Evolutionary conservation across 169 alveolate genomes (phyloP).

Genomic region (Babesia divergens): DNA sequence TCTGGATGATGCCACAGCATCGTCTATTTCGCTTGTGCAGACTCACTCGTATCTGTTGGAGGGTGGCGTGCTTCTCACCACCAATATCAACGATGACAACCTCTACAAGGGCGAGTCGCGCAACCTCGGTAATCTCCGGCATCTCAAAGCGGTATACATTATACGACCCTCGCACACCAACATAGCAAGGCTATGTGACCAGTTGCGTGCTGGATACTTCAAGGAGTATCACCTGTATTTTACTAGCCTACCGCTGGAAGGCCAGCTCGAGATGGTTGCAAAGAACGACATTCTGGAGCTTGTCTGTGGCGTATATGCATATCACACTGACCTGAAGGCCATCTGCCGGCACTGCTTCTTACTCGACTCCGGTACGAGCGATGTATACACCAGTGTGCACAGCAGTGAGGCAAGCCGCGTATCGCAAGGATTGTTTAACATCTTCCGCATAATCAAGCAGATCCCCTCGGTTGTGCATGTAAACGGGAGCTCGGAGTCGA

Average conservation of each 20-base stretch:
- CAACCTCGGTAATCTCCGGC: constrained; percentile 76
- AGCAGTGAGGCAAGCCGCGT: constrained; percentile 23
- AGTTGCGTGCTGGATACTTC: constrained; percentile 84
- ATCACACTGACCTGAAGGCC: constrained; percentile 85
- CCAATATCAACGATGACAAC: constrained; percentile 82
- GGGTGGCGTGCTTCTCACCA: constrained; percentile 88
- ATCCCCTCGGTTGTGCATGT: constrained; percentile 57
- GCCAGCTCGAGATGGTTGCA: constrained; percentile 86
- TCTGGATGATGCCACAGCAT: constrained; percentile 88
- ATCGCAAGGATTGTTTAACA: constrained; percentile 44
- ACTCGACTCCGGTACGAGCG: constrained; percentile 80
- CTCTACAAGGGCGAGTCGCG: constrained; percentile 44
- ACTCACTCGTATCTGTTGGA: constrained; percentile 87
- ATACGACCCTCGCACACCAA: constrained; percentile 87
- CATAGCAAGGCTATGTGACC: constrained; percentile 77
- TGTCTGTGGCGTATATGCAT: constrained; percentile 86
- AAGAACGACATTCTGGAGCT: constrained; percentile 87
- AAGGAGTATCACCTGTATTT: constrained; percentile 86
- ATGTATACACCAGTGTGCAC: constrained; percentile 69
- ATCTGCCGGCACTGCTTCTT: constrained; percentile 83
- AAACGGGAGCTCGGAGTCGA: constrained; percentile 20
- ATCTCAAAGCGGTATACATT: constrained; percentile 87
- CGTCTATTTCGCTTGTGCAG: constrained; percentile 86
- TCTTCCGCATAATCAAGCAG: constrained; percentile 53
- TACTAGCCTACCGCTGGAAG: constrained; percentile 82